These are phyloP conservation scores for Saccharomyces eubayanus DNA, from an alignment of 805 yeast species.

Conservation along the genomic window DNA sequence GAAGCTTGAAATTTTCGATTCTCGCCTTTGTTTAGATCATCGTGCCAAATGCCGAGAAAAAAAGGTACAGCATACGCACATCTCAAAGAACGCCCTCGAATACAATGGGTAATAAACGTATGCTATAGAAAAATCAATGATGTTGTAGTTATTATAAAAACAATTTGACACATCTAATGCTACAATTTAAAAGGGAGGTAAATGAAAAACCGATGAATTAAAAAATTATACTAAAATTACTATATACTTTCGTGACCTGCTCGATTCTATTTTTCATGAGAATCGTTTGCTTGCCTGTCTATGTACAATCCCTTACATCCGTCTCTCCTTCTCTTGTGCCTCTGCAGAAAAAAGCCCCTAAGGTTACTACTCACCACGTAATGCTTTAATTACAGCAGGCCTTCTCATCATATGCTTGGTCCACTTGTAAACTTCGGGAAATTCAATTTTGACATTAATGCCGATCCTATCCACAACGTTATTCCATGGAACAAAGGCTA, in stretches of 20 bases:
- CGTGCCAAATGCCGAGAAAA: neutral
- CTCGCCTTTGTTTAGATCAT: neutral
- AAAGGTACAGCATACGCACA: neutral
- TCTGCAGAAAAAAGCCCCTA: neutral
- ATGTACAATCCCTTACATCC: neutral
- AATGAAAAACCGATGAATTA: neutral
- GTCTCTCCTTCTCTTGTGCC: neutral
- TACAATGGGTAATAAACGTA: neutral
- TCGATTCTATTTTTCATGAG: neutral
- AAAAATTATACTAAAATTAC: neutral
- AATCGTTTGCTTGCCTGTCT: neutral
- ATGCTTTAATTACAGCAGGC: slow-evolving; percentile 81
- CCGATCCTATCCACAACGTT: slow-evolving; percentile 91
- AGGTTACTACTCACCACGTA: slow-evolving; percentile 54
- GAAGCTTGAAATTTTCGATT: neutral
- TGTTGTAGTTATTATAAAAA: neutral
- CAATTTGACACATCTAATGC: neutral
- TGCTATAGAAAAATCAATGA: neutral
- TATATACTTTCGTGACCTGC: neutral
- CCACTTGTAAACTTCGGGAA: slow-evolving; percentile 95
- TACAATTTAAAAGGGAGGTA: neutral
- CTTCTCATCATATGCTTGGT: slow-evolving; percentile 92
- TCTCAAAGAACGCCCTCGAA: neutral
- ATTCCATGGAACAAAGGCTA: slow-evolving; percentile 94
- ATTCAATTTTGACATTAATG: slow-evolving; percentile 75